Evolutionary conservation across 805 yeast genomes (phyloP), one percentile per base, ranked within the genome.

Genomic region (Saccharomycopsis fibuligera): DNA sequence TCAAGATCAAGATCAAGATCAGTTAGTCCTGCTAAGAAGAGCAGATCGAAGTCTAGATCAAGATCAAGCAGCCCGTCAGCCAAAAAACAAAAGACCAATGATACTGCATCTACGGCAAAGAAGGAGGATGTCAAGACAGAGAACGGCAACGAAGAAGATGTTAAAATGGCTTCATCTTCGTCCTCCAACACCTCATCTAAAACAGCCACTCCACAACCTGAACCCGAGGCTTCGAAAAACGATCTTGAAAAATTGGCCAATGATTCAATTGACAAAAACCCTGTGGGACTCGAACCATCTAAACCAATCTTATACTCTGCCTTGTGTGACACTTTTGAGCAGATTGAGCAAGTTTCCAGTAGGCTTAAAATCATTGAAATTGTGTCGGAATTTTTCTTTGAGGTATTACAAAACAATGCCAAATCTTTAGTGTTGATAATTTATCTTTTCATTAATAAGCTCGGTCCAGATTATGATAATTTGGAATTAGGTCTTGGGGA

Each of bases 401-500:
- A 77, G 37, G 80, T 88, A 0, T 68, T 93, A 47, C 62, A 72
- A 24, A 69, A 74, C 39, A 72, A 78, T 39, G 77, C 81, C 2
- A 55, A 63, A 3, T 77, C 75, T 40, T 66, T 93, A 46, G 73
- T 86, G 5, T 79, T 77, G 48, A 80, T 87, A 1, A 84, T 90
- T 1, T 93, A 91, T 58, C 72, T 93, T 16, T 85, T 86, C 66
- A 89, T 91, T 61, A 91, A 91, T 62, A 70, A 91, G 53, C 68
- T 90, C 8, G 96, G 97, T 0, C 99, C 99, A 0, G 99, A 93
- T 62, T 93, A 93, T 61, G 96, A 88, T 61, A 97, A 95, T 27
- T 68, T 91, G 49, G 99, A 93, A 60, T 70, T 93, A 23, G 99
- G 99, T 0, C 72, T 93, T 2, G 99, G 99, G 16, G 99, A 93